A percentile compares a stretch with the other conserved stretches of the same genome.
Conservation (phyloP, 2,329 filamentous ascomycete species). For the Passalora sequoiae region DNA sequence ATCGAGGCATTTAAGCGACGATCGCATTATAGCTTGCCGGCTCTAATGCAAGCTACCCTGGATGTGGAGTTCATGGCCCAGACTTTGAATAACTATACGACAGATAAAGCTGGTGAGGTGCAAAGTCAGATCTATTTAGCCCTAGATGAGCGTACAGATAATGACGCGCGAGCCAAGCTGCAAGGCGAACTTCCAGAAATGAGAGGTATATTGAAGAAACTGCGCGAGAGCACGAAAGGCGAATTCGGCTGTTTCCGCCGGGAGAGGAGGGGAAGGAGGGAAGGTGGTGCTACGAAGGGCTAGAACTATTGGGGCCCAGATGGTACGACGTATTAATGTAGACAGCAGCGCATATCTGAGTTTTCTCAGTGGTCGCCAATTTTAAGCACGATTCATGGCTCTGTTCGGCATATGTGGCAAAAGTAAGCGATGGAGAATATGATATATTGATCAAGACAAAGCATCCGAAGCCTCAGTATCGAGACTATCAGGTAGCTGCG, state of each 20-base stretch:
- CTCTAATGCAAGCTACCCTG: slow-evolving; percentile 92
- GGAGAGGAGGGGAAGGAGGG: slow-evolving; percentile 16
- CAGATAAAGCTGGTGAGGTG: slow-evolving; percentile 70
- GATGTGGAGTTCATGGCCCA: slow-evolving; percentile 97
- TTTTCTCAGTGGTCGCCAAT: too few species aligned
- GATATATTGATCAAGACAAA: too few species aligned
- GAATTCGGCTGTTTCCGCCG: slow-evolving; percentile 56
- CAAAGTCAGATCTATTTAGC: slow-evolving; percentile 91
- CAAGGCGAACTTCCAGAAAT: slow-evolving; percentile 88
- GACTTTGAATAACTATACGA: slow-evolving; percentile 84
- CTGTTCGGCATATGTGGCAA: too few species aligned
- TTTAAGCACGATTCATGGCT: too few species aligned
- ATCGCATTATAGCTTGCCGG: slow-evolving; percentile 64
- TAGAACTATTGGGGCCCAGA: neutral
- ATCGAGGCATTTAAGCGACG: slow-evolving; percentile 69
- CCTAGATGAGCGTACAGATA: slow-evolving; percentile 82
- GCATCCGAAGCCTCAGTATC: too few species aligned
- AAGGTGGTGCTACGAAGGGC: slow-evolving; percentile 5
- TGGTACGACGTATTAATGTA: neutral
- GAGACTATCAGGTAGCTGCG: too few species aligned
- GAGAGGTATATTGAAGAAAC: slow-evolving; percentile 76
- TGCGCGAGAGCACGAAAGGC: slow-evolving; percentile 74
- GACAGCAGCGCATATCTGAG: too few species aligned
- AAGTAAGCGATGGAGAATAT: too few species aligned
- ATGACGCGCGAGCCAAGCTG: slow-evolving; percentile 70